These are phyloP conservation scores for Priceomyces melissophilus DNA, from an alignment of 805 yeast genomes.

Conservation along the genomic window DNA sequence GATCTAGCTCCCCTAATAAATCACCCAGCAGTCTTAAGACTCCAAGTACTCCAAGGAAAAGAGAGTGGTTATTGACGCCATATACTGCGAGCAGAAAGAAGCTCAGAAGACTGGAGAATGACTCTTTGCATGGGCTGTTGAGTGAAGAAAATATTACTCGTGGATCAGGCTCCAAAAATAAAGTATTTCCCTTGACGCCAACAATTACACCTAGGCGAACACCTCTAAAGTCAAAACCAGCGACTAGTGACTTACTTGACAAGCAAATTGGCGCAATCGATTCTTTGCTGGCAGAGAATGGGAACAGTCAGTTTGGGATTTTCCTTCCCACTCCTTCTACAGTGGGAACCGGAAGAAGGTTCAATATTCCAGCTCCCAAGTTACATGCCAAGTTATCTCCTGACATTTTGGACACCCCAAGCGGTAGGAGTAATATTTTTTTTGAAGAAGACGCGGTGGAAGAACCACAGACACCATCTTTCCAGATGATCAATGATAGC, in stretches of 20 bases:
- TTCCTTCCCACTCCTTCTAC: slow-evolving; percentile 37
- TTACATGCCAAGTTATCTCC: slow-evolving; percentile 3
- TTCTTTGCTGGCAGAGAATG: slow-evolving; percentile 1
- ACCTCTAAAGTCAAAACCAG: slow-evolving; percentile 19
- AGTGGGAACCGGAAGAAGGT: slow-evolving; percentile 34
- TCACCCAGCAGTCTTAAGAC: slow-evolving; percentile 8
- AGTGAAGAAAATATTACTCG: background rate
- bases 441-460: slow-evolving; percentile 23
- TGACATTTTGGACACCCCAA: slow-evolving; percentile 1
- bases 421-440: slow-evolving; percentile 19
- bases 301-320: slow-evolving; percentile 19
- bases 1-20: background rate
- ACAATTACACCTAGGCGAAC: slow-evolving; percentile 32
- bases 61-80: slow-evolving; percentile 4
- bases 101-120: background rate
- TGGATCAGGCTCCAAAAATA: slow-evolving; percentile 1
- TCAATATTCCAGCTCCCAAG: slow-evolving; percentile 6
- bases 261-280: slow-evolving; percentile 7
- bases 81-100: slow-evolving; percentile 4
- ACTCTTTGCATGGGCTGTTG: background rate
- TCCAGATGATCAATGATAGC: slow-evolving; percentile 31
- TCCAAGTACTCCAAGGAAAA: slow-evolving; percentile 8
- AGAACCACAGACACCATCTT: slow-evolving; percentile 25
- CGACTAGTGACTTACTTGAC: slow-evolving; percentile 13
- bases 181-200: slow-evolving; percentile 22